Conservation (phyloP, 129 eudicot species). For the Lonicera japonica region DNA sequence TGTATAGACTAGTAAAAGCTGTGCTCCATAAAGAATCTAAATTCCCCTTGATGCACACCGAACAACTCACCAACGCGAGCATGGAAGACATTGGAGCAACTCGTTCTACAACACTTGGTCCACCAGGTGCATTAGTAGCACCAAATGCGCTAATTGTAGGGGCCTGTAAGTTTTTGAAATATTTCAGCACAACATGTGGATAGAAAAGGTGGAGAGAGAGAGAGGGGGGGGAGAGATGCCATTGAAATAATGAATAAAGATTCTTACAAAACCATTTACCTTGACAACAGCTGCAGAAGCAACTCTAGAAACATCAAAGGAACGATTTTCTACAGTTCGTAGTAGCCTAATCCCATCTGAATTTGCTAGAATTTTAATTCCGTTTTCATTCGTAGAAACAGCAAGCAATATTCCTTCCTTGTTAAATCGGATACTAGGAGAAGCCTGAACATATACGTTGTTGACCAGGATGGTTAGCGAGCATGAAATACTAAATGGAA, state of each 20-base stretch:
- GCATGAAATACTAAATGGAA: neutral
- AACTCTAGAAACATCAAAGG: slow-evolving; percentile 58
- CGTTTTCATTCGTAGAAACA: slow-evolving; percentile 70
- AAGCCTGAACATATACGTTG: slow-evolving; percentile 41
- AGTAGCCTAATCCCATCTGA: slow-evolving; percentile 53
- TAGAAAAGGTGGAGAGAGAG: neutral
- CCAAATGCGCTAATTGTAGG: slow-evolving; percentile 46
- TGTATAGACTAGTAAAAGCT: neutral
- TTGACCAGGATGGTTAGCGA: slow-evolving; percentile 12
- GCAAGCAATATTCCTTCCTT: slow-evolving; percentile 70
- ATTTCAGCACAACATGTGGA: slow-evolving; percentile 3
- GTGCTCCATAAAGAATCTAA: neutral
- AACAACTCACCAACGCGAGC: slow-evolving; percentile 38
- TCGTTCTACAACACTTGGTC: slow-evolving; percentile 46
- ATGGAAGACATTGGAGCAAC: slow-evolving; percentile 40
- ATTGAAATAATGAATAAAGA: neutral
- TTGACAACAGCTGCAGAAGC: slow-evolving; percentile 43
- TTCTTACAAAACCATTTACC: slow-evolving; percentile 24
- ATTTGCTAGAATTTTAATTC: slow-evolving; percentile 65
- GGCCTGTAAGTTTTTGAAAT: slow-evolving; percentile 28
- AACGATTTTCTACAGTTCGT: slow-evolving; percentile 61
- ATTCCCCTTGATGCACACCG: neutral
- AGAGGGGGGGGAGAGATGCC: neutral
- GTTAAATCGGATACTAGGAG: slow-evolving; percentile 76
- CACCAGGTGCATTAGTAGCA: slow-evolving; percentile 45